Evolutionary conservation across 441 rosid genomes (phyloP).

Genomic region (Erodium chrysanthum): DNA sequence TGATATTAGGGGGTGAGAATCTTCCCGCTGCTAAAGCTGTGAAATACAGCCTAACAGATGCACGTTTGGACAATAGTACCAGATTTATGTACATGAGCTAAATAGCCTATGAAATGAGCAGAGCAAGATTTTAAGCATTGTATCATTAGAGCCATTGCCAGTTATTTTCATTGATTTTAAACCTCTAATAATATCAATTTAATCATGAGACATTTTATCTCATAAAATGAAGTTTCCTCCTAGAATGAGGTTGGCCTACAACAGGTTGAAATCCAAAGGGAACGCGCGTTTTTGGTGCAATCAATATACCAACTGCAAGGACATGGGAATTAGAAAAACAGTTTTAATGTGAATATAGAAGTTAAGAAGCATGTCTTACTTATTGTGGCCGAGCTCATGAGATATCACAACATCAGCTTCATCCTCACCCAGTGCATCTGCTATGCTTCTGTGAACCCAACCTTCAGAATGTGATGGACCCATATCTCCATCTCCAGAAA

Average conservation of each 20-base stretch:
- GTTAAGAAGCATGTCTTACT: slow-evolving; percentile 30
- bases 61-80: too few species aligned
- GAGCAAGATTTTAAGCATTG: too few species aligned
- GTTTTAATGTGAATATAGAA: slow-evolving; percentile 7
- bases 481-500: slow-evolving; percentile 36
- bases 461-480: slow-evolving; percentile 34
- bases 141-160: too few species aligned
- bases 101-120: too few species aligned
- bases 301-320: slow-evolving; percentile 3
- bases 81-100: too few species aligned
- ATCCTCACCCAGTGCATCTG: slow-evolving; percentile 97
- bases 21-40: too few species aligned
- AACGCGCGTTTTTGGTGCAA: slow-evolving; percentile 8
- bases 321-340: slow-evolving; percentile 13
- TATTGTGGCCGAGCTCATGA: slow-evolving; percentile 42
- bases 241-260: slow-evolving; percentile 8
- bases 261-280: too few species aligned
- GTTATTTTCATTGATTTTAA: background rate
- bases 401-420: slow-evolving; percentile 87
- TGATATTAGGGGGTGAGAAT: too few species aligned
- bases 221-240: slow-evolving; percentile 1
- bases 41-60: too few species aligned
- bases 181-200: background rate
- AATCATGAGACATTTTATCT: slow-evolving; percentile 9
- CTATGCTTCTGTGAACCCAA: slow-evolving; percentile 67